phyloP scores from a whole-genome alignment of 345 rosid species.

The Firmiana major region DNA sequence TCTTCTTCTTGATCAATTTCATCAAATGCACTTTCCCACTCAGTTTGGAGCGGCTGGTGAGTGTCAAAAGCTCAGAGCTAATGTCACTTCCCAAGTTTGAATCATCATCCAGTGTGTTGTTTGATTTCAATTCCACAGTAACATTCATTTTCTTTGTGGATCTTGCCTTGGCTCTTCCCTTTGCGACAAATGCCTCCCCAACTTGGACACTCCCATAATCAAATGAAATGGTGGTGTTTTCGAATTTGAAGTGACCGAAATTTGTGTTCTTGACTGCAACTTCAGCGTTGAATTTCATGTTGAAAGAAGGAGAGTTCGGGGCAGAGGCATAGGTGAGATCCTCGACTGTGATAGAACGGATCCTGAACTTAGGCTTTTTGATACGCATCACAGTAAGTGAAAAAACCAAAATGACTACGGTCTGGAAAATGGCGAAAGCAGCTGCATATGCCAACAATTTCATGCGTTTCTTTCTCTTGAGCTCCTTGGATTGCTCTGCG shows the following conservation, averaged over 20 bases:
- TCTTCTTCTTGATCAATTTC: slow-evolving; percentile 26
- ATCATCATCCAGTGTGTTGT: background rate
- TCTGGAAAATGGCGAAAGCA: background rate
- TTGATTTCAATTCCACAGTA: slow-evolving; percentile 21
- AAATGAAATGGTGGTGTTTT: slow-evolving; percentile 18
- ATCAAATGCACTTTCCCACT: slow-evolving; percentile 33
- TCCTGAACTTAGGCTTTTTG: background rate
- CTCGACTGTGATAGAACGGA: background rate
- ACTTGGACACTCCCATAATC: slow-evolving; percentile 15
- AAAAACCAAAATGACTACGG: background rate
- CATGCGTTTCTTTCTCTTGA: slow-evolving; percentile 1
- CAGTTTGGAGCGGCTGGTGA: slow-evolving; percentile 26
- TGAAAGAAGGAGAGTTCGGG: slow-evolving; percentile 21
- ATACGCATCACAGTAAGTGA: background rate
- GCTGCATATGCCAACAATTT: background rate
- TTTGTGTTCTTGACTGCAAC: slow-evolving; percentile 33
- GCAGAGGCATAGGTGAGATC: background rate
- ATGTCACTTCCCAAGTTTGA: slow-evolving; percentile 24
- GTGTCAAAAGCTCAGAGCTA: slow-evolving; percentile 30
- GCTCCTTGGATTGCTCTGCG: background rate
- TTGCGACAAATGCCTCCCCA: slow-evolving; percentile 26
- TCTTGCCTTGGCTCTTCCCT: slow-evolving; percentile 29
- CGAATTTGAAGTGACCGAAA: slow-evolving; percentile 36
- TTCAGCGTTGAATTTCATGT: slow-evolving; percentile 18
- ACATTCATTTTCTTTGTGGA: slow-evolving; percentile 20